These are phyloP conservation scores for Vachellia collinsii DNA, from an alignment of 306 rosid genomes.

Conservation along the genomic window DNA sequence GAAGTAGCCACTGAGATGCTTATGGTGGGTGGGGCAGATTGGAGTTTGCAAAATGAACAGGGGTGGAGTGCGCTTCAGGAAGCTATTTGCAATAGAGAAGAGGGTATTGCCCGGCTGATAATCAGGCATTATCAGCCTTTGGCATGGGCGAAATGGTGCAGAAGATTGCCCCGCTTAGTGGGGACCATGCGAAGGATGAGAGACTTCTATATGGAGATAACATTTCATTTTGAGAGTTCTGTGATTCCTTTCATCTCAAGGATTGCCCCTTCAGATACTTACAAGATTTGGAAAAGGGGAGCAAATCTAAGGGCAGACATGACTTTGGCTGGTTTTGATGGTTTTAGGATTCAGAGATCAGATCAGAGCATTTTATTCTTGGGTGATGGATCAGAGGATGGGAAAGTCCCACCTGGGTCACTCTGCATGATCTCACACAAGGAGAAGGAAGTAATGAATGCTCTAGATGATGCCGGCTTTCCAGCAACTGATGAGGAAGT, in stretches of 20 bases:
- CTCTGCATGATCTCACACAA: conserved; percentile 96
- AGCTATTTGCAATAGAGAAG: conserved; percentile 90
- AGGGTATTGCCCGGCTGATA: conserved; percentile 77
- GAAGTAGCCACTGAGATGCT: conserved; percentile 81
- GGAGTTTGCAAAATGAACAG: conserved; percentile 98
- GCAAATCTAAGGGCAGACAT: conserved; percentile 97
- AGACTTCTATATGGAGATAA: conserved; percentile 98
- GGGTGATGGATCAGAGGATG: conserved; percentile 94
- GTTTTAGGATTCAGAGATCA: conserved; percentile 91
- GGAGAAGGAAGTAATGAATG: conserved; percentile 90
- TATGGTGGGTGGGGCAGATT: conserved; percentile 95
- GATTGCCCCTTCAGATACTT: conserved; percentile 98
- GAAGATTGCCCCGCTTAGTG: conserved; percentile 94
- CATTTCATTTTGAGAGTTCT: conserved; percentile 96
- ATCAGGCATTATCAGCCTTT: conserved; percentile 92
- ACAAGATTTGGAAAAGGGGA: conserved; percentile 97
- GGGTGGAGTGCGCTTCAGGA: conserved; percentile 99
- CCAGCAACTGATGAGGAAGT: conserved; percentile 89
- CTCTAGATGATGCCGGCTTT: conserved; percentile 89
- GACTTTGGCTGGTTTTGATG: conserved; percentile 99
- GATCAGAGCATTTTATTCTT: conserved; percentile 92
- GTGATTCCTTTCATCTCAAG: conserved; percentile 96
- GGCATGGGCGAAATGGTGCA: conserved; percentile 99
- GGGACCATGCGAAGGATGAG: conserved; percentile 91
- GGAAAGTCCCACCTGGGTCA: conserved; percentile 78